Percentiles rank a stretch among this genome's conserved stretches.
Conservation (phyloP, 495 filamentous ascomycete species). For the Aspergillus cavernicola region DNA sequence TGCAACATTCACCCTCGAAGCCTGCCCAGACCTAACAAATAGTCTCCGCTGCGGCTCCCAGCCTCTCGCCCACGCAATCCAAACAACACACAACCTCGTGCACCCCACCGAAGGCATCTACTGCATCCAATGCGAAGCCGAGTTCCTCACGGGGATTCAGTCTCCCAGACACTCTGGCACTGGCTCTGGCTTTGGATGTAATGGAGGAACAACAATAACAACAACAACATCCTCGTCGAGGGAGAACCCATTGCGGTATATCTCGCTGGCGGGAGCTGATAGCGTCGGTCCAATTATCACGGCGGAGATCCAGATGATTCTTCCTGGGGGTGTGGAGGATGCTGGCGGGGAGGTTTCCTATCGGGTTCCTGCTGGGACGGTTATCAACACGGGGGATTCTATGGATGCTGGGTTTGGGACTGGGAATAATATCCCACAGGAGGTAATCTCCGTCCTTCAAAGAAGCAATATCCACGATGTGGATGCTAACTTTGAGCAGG, state of each 20-base stretch:
- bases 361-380: neutral
- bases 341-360: neutral
- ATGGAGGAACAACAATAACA: neutral
- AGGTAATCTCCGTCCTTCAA: too few species aligned
- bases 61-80: neutral
- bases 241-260: neutral
- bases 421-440: too few species aligned
- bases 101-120: neutral
- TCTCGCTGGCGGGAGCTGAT: neutral
- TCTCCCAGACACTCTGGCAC: neutral
- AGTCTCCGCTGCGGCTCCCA: too few species aligned
- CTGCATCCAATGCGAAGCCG: neutral
- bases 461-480: too few species aligned
- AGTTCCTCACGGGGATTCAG: neutral
- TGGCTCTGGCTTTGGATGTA: too few species aligned
- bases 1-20: slow-evolving; percentile 22
- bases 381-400: too few species aligned
- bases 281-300: neutral
- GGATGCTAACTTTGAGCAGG: too few species aligned
- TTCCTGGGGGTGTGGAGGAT: neutral
- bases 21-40: slow-evolving; percentile 23
- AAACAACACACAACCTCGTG: neutral
- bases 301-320: neutral
- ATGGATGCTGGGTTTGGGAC: too few species aligned
- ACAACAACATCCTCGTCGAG: too few species aligned